A percentile compares a stretch with the other conserved stretches of the same genome.
Evolutionary conservation across 768 basidiomycete species (phyloP).

Genomic region (Leccinum barrowsii): DNA sequence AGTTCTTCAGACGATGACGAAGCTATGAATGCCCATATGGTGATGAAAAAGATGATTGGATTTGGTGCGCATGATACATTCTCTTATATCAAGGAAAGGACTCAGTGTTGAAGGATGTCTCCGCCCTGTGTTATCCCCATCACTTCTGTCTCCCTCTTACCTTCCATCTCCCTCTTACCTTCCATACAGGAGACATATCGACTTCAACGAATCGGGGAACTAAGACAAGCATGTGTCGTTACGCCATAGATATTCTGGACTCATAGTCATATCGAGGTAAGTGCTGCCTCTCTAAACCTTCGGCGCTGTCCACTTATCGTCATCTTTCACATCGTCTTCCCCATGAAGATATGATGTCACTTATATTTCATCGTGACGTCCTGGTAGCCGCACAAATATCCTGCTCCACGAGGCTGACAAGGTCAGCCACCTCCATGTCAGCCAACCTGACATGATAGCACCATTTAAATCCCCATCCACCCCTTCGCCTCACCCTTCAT

Average conservation of each 20-base stretch:
- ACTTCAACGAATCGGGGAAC: no score
- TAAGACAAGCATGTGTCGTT: background rate
- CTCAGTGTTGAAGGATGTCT: no score
- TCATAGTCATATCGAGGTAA: background rate
- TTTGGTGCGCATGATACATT: background rate
- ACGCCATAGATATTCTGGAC: background rate
- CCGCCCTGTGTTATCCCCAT: no score
- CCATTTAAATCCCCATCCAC: slow-evolving; percentile 1
- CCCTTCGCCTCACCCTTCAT: background rate
- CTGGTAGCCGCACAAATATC: background rate
- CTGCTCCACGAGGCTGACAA: slow-evolving; percentile 9
- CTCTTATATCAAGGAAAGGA: background rate
- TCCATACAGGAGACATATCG: no score
- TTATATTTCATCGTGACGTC: background rate
- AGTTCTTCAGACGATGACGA: background rate
- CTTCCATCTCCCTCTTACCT: background rate
- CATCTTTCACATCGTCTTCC: background rate
- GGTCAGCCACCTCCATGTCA: background rate
- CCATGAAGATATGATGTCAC: background rate
- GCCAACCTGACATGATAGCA: slow-evolving; percentile 1
- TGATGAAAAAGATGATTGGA: no score
- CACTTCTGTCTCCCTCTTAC: background rate
- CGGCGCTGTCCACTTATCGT: no score
- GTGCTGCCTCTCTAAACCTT: background rate
- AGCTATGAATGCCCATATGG: background rate